Evolutionary conservation across 2,329 filamentous ascomycete species (phyloP), one percentile per base, ranked within the genome.

Genomic region (Volutella citrinella): DNA sequence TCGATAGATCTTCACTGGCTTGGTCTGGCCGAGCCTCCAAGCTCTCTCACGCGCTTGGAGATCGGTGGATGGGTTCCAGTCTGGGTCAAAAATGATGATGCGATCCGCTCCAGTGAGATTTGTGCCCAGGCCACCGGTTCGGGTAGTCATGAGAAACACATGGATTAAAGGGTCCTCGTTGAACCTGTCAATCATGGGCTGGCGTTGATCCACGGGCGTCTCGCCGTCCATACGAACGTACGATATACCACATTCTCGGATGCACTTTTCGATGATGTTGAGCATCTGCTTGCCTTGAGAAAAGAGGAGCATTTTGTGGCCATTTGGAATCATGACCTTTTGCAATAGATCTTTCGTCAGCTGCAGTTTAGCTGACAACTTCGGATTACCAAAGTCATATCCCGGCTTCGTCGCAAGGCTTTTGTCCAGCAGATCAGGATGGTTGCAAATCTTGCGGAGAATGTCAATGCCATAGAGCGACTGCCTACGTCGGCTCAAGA

Each of bases 51-150:
- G 82, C 12, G 93, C 93, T 64, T 98, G 93, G 17, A 96, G 73
- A 55, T 98, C 93, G 0, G 91, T 97, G 0, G 91, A 96, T 3
- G 91, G 93, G 52, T 97, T 97, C 93, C 93, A 98, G 57, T 98
- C 93, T 0, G 93, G 94, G 54, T 98, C 94, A 55, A 93, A 98
- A 34, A 98, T 97, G 55, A 98, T 95, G 45, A 98, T 91, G 20
- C 93, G 81, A 56, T 95, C 87, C 6, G 93, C 93, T 7, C 93
- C 93, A 0, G 93, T 98, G 15, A 98, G 69, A 48, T 98, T 98
- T 28, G 95, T 84, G 6, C 93, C 93, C 11, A 98, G 69, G 1
- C 93, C 93, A 27, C 93, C 93, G 13, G 96, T 94, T 56, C 94
- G 94, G 1, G 94, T 98, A 0, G 93, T 97, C 34, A 98, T 74